phyloP scores from a whole-genome alignment of 768 basidiomycete genomes.

The Termitomyces sp. region DNA sequence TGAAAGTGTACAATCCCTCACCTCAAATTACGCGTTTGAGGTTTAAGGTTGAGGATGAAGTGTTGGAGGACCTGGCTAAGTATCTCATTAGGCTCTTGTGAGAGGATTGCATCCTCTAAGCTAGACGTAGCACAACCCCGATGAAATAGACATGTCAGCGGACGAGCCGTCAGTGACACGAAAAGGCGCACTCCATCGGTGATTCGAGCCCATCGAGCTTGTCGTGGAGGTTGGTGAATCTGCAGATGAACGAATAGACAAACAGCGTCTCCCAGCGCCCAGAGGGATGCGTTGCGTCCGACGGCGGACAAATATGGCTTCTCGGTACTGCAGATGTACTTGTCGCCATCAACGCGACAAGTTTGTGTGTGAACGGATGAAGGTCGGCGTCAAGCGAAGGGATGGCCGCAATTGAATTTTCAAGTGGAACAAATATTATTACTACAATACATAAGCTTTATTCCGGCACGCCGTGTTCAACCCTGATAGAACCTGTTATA shows the following conservation, averaged over 20 bases:
- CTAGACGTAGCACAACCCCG: conserved; percentile 37
- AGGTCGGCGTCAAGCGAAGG: conserved; percentile 26
- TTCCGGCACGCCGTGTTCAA: conserved; percentile 18
- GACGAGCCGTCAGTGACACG: conserved; percentile 11
- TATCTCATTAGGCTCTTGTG: conserved; percentile 65
- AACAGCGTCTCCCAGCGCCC: conserved; percentile 87
- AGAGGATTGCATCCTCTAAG: conserved; percentile 75
- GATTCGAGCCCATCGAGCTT: conserved; percentile 78
- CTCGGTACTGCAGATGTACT: conserved; percentile 32
- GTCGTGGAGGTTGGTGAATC: conserved; percentile 68
- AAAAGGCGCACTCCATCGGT: conserved; percentile 72
- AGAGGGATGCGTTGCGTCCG: conserved; percentile 65
- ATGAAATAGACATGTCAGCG: conserved; percentile 19
- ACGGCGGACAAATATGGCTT: conserved; percentile 50
- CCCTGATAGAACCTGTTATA: conserved; percentile 13
- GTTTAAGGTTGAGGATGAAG: conserved; percentile 78
- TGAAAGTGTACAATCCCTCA: conserved; percentile 38
- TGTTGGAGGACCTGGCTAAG: conserved; percentile 67
- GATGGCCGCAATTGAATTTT: conserved; percentile 32
- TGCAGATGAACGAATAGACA: conserved; percentile 81
- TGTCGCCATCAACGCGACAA: conserved; percentile 31
- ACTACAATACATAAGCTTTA: conserved; percentile 30
- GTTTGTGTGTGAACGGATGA: conserved; percentile 18
- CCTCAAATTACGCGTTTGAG: conserved; percentile 89
- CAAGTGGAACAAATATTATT: conserved; percentile 46